A percentile compares a stretch with the other conserved stretches of the same genome.
phyloP scores from a whole-genome alignment of 768 basidiomycete species.

The Collybia sordida region DNA sequence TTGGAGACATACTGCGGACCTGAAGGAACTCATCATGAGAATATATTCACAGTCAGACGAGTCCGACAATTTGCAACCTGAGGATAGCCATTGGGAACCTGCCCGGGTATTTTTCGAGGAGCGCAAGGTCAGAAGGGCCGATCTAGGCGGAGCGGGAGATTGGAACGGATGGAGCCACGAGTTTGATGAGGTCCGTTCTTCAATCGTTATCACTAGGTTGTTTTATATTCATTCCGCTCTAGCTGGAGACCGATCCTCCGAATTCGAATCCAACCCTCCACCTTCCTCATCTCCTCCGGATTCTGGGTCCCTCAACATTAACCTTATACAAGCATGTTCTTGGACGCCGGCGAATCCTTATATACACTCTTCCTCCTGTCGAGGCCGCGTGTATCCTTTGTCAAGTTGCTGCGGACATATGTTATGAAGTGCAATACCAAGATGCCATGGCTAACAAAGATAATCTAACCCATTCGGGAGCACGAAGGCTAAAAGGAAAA shows the following conservation, averaged over 20 bases:
- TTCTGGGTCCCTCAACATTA: slow-evolving; percentile 75
- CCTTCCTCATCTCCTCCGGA: slow-evolving; percentile 71
- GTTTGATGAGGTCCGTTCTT: slow-evolving; percentile 47
- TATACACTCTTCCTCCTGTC: slow-evolving; percentile 78
- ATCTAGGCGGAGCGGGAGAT: slow-evolving; percentile 54
- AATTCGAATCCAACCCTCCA: slow-evolving; percentile 59
- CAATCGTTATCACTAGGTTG: not conserved
- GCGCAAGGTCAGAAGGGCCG: slow-evolving; percentile 47
- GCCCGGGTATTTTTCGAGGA: slow-evolving; percentile 66
- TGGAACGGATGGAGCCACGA: slow-evolving; percentile 75
- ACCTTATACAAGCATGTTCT: slow-evolving; percentile 81
- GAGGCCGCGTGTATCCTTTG: slow-evolving; percentile 78
- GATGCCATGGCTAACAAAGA: slow-evolving; percentile 14
- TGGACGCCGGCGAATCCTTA: slow-evolving; percentile 70
- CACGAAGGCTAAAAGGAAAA: slow-evolving; percentile 30
- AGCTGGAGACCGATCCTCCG: slow-evolving; percentile 26
- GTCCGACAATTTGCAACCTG: slow-evolving; percentile 45
- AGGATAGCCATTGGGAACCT: slow-evolving; percentile 61
- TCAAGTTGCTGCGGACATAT: slow-evolving; percentile 60
- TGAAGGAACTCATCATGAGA: slow-evolving; percentile 56
- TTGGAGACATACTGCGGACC: slow-evolving; percentile 66
- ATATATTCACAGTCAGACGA: slow-evolving; percentile 54
- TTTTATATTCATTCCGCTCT: slow-evolving; percentile 3
- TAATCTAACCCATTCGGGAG: slow-evolving; percentile 3
- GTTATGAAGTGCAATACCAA: slow-evolving; percentile 41